Evolutionary conservation across 202 grass and related monocot species (phyloP).

Genomic region (Saccharum hybrid): DNA sequence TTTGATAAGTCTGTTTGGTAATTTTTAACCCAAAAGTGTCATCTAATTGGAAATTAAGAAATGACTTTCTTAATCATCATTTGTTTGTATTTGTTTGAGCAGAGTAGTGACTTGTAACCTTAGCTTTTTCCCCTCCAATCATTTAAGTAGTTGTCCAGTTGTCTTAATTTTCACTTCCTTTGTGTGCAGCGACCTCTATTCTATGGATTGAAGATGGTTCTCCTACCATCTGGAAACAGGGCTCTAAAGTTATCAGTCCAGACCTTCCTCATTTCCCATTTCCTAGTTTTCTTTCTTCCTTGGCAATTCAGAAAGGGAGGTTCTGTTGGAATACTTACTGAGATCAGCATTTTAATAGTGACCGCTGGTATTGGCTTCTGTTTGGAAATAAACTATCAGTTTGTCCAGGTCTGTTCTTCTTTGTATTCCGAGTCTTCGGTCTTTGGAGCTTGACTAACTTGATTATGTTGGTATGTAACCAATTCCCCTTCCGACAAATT

Average conservation of each 20-base stretch:
- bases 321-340: slow-evolving; percentile 58
- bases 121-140: background rate
- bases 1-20: background rate
- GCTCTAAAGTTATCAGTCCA: slow-evolving; percentile 76
- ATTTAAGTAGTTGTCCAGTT: slow-evolving; percentile 11
- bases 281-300: slow-evolving; percentile 61
- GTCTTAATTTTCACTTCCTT: slow-evolving; percentile 31
- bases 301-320: slow-evolving; percentile 59
- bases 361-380: slow-evolving; percentile 61
- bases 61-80: background rate
- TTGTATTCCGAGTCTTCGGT: background rate
- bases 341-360: slow-evolving; percentile 64
- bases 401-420: slow-evolving; percentile 75
- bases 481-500: slow-evolving; percentile 34
- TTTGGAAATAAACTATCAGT: slow-evolving; percentile 93
- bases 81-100: background rate
- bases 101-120: background rate
- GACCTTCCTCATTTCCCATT: slow-evolving; percentile 56
- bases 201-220: slow-evolving; percentile 89
- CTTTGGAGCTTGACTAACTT: slow-evolving; percentile 38
- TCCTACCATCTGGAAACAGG: slow-evolving; percentile 68
- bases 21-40: background rate
- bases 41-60: background rate
- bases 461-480: slow-evolving; percentile 5
- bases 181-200: slow-evolving; percentile 81